A percentile compares a stretch with the other conserved stretches of the same genome.
phyloP scores from a whole-genome alignment of 176 grass and related monocot genomes.

The Urochloa ruziziensis region DNA sequence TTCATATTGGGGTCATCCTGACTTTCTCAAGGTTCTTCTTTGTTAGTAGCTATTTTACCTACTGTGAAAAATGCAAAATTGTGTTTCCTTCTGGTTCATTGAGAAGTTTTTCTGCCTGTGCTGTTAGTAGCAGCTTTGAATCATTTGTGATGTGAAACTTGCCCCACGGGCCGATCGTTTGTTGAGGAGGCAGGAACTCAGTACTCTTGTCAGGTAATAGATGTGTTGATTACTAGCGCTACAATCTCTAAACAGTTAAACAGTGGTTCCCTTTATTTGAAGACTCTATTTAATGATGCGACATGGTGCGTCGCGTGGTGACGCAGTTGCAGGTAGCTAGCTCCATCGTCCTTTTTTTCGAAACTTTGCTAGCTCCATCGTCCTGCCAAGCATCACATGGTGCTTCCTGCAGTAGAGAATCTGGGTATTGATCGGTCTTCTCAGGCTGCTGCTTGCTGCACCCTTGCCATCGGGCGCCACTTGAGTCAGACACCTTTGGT shows the following conservation, averaged over 20 bases:
- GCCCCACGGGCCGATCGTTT: not conserved
- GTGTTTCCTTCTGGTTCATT: not conserved
- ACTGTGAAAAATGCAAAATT: not conserved
- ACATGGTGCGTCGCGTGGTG: conserved; percentile 19
- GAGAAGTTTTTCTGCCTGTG: not conserved
- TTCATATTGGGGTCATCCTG: not conserved
- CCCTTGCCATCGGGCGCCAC: conserved; percentile 4
- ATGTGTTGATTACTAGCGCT: not conserved
- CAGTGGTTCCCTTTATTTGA: not conserved
- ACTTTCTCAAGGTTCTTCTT: conserved; percentile 2
- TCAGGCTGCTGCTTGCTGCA: conserved; percentile 28
- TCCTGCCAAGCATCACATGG: conserved; percentile 29
- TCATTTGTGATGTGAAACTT: not conserved
- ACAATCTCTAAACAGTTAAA: not conserved
- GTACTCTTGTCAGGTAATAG: not conserved
- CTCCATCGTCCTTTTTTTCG: not conserved
- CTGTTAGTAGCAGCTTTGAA: not conserved
- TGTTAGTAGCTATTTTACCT: not conserved
- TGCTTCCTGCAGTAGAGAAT: conserved; percentile 37
- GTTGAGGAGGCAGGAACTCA: not conserved
- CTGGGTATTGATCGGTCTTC: conserved; percentile 33
- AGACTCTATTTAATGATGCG: not conserved
- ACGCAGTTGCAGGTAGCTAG: conserved; percentile 22
- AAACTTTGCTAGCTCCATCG: not conserved
- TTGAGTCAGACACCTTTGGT: conserved; percentile 36